Conservation (phyloP, 2,329 filamentous ascomycete genomes). For the Bimuria novae-zelandiae region DNA sequence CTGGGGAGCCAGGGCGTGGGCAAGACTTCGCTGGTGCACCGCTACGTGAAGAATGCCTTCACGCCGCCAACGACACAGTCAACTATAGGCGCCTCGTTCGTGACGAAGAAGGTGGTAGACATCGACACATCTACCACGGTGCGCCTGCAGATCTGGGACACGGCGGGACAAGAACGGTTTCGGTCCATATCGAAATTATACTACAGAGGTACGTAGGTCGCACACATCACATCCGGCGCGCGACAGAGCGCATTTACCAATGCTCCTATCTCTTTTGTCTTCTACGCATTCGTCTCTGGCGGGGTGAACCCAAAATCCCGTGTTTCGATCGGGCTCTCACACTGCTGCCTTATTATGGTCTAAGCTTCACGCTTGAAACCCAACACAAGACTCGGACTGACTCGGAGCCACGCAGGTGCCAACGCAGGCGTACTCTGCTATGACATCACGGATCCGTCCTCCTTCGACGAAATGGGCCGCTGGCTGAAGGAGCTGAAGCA, state of each 20-base stretch:
- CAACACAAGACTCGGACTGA: slow-evolving; percentile 6
- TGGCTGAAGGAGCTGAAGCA: slow-evolving; percentile 86
- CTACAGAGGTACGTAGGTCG: slow-evolving; percentile 65
- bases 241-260: background rate
- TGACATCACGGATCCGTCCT: slow-evolving; percentile 83
- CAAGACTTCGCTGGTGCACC: slow-evolving; percentile 77
- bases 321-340: background rate
- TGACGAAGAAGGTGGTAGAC: slow-evolving; percentile 73
- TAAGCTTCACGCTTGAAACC: background rate
- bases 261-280: background rate
- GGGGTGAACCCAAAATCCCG: slow-evolving; percentile 10
- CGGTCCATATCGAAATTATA: slow-evolving; percentile 93
- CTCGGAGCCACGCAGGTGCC: slow-evolving; percentile 62
- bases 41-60: slow-evolving; percentile 75
- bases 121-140: slow-evolving; percentile 84
- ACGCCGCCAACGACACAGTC: slow-evolving; percentile 59
- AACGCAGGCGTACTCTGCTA: slow-evolving; percentile 95
- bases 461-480: slow-evolving; percentile 88
- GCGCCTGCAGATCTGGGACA: slow-evolving; percentile 96
- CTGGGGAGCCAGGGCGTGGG: slow-evolving; percentile 79
- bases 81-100: slow-evolving; percentile 57
- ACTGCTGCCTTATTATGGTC: slow-evolving; percentile 4
- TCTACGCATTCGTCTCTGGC: background rate
- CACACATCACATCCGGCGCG: background rate
- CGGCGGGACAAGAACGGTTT: slow-evolving; percentile 93